phyloP scores from a whole-genome alignment of 495 filamentous ascomycete genomes.

The Baudoinia panamericana region DNA sequence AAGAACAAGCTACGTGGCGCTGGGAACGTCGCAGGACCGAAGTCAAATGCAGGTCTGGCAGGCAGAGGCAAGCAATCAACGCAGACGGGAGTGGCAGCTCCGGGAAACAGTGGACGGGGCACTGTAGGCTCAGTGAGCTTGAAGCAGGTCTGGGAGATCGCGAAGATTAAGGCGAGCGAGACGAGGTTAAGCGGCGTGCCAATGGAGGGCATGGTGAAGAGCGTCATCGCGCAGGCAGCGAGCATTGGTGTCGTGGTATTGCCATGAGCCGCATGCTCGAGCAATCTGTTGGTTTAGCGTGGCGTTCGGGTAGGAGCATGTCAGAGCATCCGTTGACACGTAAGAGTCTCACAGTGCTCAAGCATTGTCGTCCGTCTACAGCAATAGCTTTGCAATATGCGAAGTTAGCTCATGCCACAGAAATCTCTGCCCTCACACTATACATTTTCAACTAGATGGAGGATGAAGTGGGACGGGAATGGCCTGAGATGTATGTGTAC shows the following conservation, averaged over 20 bases:
- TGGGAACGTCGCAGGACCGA: constrained; percentile 33
- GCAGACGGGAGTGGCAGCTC: constrained; percentile 11
- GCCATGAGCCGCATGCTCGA: too few relatives aligned
- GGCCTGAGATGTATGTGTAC: too few relatives aligned
- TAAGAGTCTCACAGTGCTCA: too few relatives aligned
- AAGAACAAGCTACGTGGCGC: constrained; percentile 71
- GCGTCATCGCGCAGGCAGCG: constrained; percentile 75
- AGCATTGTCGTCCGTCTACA: too few relatives aligned
- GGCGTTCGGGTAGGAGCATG: too few relatives aligned
- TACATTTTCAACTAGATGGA: too few relatives aligned
- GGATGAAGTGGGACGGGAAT: too few relatives aligned
- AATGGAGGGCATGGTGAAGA: constrained; percentile 69
- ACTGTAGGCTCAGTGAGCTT: constrained; percentile 68
- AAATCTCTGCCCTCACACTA: too few relatives aligned
- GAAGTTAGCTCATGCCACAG: too few relatives aligned
- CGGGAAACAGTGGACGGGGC: constrained; percentile 61
- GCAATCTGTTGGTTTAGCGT: too few relatives aligned
- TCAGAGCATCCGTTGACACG: too few relatives aligned
- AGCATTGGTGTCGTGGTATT: constrained; percentile 76
- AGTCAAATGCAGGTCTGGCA: constrained; percentile 14
- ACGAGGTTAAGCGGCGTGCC: constrained; percentile 64
- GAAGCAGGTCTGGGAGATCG: constrained; percentile 97
- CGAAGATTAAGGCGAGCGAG: constrained; percentile 83
- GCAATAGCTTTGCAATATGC: too few relatives aligned
- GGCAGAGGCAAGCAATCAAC: constrained; percentile 18